phyloP scores from a whole-genome alignment of 176 grass and related monocot genomes.

The Raddia guianensis region DNA sequence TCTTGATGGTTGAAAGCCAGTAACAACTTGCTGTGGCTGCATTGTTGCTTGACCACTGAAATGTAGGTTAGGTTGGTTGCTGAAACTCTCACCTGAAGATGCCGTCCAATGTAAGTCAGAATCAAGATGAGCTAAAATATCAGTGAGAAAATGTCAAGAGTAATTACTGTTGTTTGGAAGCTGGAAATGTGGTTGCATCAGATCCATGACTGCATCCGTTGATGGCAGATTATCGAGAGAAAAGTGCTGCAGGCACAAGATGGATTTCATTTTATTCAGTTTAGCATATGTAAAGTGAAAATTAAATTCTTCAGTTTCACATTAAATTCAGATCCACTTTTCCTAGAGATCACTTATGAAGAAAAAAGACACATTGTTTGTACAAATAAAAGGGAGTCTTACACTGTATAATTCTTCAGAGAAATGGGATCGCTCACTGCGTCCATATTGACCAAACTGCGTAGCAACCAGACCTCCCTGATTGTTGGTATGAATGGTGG shows the following conservation, averaged over 20 bases:
- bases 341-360: background rate
- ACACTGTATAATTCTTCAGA: slow-evolving; percentile 40
- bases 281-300: background rate
- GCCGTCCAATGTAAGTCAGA: slow-evolving; percentile 20
- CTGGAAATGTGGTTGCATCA: slow-evolving; percentile 28
- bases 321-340: slow-evolving; percentile 4
- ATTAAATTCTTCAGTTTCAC: slow-evolving; percentile 20
- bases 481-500: slow-evolving; percentile 30
- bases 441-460: slow-evolving; percentile 18
- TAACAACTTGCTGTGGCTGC: slow-evolving; percentile 8
- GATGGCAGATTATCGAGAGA: background rate
- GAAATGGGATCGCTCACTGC: background rate
- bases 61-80: slow-evolving; percentile 20
- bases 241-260: slow-evolving; percentile 32
- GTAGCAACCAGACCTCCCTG: slow-evolving; percentile 16
- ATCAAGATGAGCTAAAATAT: slow-evolving; percentile 24
- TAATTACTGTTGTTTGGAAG: slow-evolving; percentile 40
- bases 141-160: background rate
- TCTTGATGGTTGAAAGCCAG: slow-evolving; percentile 42
- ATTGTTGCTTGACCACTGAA: slow-evolving; percentile 17
- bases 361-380: background rate
- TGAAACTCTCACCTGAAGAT: slow-evolving; percentile 45
- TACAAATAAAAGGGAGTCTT: slow-evolving; percentile 3
- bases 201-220: slow-evolving; percentile 19
- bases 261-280: slow-evolving; percentile 26